Evolutionary conservation across 768 basidiomycete species (phyloP).

Genomic region (Mycena galericulata): DNA sequence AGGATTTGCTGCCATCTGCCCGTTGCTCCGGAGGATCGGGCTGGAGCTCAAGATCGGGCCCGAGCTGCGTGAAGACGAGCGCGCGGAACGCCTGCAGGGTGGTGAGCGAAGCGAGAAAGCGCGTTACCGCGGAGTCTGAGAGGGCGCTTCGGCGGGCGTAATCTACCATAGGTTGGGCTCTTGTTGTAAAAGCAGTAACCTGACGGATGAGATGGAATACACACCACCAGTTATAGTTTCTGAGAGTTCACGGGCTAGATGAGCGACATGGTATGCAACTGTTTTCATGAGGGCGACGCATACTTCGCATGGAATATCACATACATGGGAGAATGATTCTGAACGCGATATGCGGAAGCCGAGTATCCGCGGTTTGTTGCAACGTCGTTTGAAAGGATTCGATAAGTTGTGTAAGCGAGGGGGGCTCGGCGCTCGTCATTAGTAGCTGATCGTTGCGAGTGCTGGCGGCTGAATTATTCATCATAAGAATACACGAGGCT

Average conservation of each 20-base stretch:
- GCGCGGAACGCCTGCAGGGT: not conserved
- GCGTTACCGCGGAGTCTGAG: not conserved
- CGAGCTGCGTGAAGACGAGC: not conserved
- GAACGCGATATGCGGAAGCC: not conserved
- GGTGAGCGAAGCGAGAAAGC: not conserved
- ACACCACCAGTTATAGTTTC: not conserved
- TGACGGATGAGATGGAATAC: not conserved
- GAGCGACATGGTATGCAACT: not conserved
- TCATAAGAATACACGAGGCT: not conserved
- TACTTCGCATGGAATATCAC: not conserved
- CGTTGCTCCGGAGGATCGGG: not conserved
- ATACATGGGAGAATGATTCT: not conserved
- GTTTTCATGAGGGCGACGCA: not conserved
- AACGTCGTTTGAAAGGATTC: not conserved
- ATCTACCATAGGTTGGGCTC: not conserved
- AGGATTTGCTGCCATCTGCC: not conserved
- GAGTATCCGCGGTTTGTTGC: not conserved
- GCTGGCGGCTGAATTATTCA: not conserved
- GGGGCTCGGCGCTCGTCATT: not conserved
- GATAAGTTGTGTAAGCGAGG: not conserved
- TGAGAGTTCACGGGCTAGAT: not conserved
- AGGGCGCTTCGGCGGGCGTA: not conserved
- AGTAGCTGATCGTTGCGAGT: not conserved
- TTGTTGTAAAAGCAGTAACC: not conserved
- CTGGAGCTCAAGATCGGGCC: not conserved